Percentiles rank a stretch among this genome's conserved stretches.
Evolutionary conservation across 1,139 yeast genomes (phyloP).

Genomic region (Pichia kudriavzevii): DNA sequence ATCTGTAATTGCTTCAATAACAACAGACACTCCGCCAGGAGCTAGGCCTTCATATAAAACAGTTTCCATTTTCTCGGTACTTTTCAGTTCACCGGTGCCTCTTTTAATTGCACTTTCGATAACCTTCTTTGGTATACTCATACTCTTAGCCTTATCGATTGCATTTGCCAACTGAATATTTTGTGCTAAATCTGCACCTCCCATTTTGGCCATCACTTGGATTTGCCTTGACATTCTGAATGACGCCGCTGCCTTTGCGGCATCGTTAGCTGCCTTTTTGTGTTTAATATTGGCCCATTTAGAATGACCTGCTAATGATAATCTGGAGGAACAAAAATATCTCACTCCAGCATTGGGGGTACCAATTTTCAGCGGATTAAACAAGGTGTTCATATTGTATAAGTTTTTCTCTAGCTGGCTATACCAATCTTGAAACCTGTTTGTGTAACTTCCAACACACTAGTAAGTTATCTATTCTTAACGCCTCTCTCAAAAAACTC

Average conservation of each 20-base stretch:
- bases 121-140: slow-evolving; percentile 76
- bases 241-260: slow-evolving; percentile 61
- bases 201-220: slow-evolving; percentile 62
- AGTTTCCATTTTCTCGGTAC: slow-evolving; percentile 34
- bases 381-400: no score
- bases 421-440: no score
- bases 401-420: no score
- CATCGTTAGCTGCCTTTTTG: slow-evolving; percentile 90
- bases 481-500: no score
- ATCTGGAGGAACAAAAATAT: slow-evolving; percentile 11
- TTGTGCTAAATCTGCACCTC: slow-evolving; percentile 50
- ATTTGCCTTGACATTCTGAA: slow-evolving; percentile 69
- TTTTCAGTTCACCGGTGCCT: slow-evolving; percentile 57
- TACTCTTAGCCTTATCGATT: slow-evolving; percentile 68
- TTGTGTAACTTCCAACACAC: no score
- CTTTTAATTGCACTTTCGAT: slow-evolving; percentile 82
- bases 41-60: slow-evolving; percentile 85
- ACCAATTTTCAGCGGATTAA: no score
- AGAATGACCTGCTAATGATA: slow-evolving; percentile 60
- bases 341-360: neutral
- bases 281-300: slow-evolving; percentile 96
- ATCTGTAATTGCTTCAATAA: slow-evolving; percentile 82
- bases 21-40: slow-evolving; percentile 83
- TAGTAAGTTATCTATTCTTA: no score
- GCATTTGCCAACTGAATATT: slow-evolving; percentile 71